Base-by-base conservation (phyloP, 1,284 basidiomycete genomes). In the Moesziomyces parantarcticus region DNA sequence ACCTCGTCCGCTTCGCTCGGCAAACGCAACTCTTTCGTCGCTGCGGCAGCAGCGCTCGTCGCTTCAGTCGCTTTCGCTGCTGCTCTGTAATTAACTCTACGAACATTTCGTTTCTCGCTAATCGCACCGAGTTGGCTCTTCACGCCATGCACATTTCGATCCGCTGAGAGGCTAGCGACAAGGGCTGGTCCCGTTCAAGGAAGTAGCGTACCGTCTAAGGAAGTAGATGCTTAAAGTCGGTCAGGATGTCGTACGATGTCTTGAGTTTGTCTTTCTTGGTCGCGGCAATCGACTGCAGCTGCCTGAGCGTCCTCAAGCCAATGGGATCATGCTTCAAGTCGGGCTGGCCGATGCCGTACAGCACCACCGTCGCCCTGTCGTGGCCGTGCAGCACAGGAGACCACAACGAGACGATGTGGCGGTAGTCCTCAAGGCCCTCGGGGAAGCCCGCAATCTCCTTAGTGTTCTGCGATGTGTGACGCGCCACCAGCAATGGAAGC, bases 331-430 rank as follows among this genome's bases (percentile, higher is more conserved):
- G 9, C 20, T 3, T 20, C n/a, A 16, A 23, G 21, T 58, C 55
- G 16, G 59, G 18, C 21, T 48, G 43, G 0, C 52, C 63, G 13
- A 65, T 48, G 6, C 63, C 63, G 23, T 65, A 59, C 36, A 65
- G 39, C 39, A 65, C 52, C 16, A 36, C 11, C 13, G 52, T 65
- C 6, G 32, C 11, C 14, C 39, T 25, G 1, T 32, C 7, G 0
- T 21, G 36, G 14, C 59, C 63, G 5, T 21, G 14, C n/a, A 65
- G 5, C 1, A 55, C 25, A 3, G 63, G 63, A 2, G 52, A 50
- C 63, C 63, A 65, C 13, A 65, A 42, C n/a, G 63, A 55, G 5
- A 65, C 52, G 1, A 55, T 20, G 16, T 55, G 22, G 18, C 7
- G 0, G 1, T 8, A 0, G 9, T 50, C 22, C 20, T 22, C 20